Evolutionary conservation across 2,329 filamentous ascomycete species (phyloP).

Genomic region (Pseudogymnoascus sp.): DNA sequence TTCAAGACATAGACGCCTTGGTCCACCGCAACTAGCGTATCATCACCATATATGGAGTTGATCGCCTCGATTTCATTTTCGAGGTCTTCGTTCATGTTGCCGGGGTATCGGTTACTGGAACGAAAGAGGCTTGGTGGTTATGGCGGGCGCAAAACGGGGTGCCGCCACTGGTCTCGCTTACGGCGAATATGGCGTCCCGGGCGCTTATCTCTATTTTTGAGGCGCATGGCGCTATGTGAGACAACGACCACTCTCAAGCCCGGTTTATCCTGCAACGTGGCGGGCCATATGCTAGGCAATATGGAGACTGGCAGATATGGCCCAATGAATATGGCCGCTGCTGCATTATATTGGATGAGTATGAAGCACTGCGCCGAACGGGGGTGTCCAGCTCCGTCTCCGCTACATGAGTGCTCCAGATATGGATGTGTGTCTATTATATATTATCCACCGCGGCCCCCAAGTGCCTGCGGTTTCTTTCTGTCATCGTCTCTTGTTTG

Average conservation of each 20-base stretch:
- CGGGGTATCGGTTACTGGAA: background rate
- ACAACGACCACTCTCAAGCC: background rate
- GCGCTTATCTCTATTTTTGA: slow-evolving; percentile 8
- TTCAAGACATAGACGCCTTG: slow-evolving; percentile 50
- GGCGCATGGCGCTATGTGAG: background rate
- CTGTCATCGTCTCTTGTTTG: background rate
- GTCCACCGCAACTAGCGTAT: slow-evolving; percentile 44
- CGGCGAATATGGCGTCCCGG: background rate
- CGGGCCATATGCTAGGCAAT: background rate
- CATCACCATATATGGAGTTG: slow-evolving; percentile 73
- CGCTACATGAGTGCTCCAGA: background rate
- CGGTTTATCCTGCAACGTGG: background rate
- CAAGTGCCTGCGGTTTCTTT: background rate
- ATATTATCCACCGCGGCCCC: background rate
- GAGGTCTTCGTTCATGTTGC: slow-evolving; percentile 35
- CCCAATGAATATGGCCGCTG: background rate
- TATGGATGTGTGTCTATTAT: background rate
- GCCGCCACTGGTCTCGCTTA: slow-evolving; percentile 2
- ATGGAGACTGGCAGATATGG: background rate
- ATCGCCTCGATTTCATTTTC: slow-evolving; percentile 71
- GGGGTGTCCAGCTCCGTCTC: background rate
- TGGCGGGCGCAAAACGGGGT: background rate
- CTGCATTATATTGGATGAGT: background rate
- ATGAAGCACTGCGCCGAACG: background rate
- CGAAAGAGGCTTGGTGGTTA: background rate